These are phyloP conservation scores for Catunica adiposa DNA, from an alignment of 2,329 filamentous ascomycete genomes.

Conservation along the genomic window DNA sequence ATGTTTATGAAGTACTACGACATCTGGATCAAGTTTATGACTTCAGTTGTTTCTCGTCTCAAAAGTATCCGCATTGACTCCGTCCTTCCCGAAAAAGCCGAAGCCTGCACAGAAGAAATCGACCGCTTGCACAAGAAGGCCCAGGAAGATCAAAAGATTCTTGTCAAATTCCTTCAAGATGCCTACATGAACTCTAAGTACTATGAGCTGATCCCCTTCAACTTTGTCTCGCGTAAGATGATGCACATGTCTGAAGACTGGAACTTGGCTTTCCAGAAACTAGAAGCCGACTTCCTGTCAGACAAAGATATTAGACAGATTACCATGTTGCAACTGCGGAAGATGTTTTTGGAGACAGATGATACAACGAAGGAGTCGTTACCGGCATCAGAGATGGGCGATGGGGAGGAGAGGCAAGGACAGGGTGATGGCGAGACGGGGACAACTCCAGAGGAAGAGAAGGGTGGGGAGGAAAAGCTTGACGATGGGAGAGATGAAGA, in stretches of 20 bases:
- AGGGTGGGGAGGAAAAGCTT: no score
- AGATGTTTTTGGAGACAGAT: constrained; percentile 64
- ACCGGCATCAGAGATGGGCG: constrained; percentile 42
- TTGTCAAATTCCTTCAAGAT: constrained; percentile 66
- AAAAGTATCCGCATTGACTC: constrained; percentile 84
- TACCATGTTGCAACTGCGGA: constrained; percentile 81
- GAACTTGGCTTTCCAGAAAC: constrained; percentile 79
- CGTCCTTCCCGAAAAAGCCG: constrained; percentile 71
- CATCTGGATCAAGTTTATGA: constrained; percentile 71
- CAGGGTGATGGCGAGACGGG: background rate
- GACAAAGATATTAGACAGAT: constrained; percentile 92
- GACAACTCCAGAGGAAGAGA: background rate
- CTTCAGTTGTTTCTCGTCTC: constrained; percentile 67
- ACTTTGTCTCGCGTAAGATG: constrained; percentile 73
- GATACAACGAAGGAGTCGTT: constrained; percentile 68
- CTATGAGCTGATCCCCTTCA: constrained; percentile 91
- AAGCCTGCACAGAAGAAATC: constrained; percentile 66
- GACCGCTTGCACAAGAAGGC: constrained; percentile 62
- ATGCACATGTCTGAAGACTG: constrained; percentile 86
- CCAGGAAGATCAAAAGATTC: constrained; percentile 61
- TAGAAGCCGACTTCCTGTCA: constrained; percentile 84
- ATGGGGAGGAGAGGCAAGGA: background rate
- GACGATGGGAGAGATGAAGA: background rate
- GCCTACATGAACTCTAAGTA: constrained; percentile 90
- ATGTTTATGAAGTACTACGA: constrained; percentile 69